Base-by-base conservation (phyloP, 164 flowering plant species). In the Vitis rupestris region DNA sequence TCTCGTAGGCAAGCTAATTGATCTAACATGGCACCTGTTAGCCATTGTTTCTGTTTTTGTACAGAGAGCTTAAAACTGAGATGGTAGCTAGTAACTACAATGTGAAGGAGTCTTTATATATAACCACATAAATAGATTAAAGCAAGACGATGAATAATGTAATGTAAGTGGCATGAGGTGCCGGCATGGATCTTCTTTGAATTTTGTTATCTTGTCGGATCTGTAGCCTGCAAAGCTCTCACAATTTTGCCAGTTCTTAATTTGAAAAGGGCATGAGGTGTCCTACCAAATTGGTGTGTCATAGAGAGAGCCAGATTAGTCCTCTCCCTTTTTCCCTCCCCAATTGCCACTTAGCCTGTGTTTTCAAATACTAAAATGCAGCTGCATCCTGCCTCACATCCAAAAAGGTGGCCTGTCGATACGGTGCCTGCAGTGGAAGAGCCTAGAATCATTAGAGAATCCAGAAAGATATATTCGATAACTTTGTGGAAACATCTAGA, bases 1-100 rank as follows among this genome's bases (percentile, higher is more conserved):
- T 62, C 80, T 70, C 50, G 81, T 50, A 53, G 86, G 88, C 66
- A 82, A 78, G 68, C 87, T 82, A 15, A 78, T 66, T 5, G 90
- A 84, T 64, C 90, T 61, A 50, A 64, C 50, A 27, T 67, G 37
- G 62, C 64, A 64, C 9, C 44, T 51, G 50, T 61, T 56, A 29
- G 79, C 79, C 81, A 81, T 78, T n/a, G 10, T 29, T 71, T 58
- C 2, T 54, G 15, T 53, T 47, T 63, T 59, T 68, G 54, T 10
- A 59, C 44, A 61, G 17, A 53, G 37, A 30, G 16, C n/a, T 59
- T 8, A 17, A 16, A 19, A 17, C 37, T 67, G 68, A 52, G 68
- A 31, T 70, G 64, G 1, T 67, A 27, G 12, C 50, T 10, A 3
- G 1, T 67, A 27, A 8, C 50, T 10, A 3, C 14, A 50, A 13